phyloP scores from a whole-genome alignment of 495 filamentous ascomycete genomes.

The Daldinia bambusicola region DNA sequence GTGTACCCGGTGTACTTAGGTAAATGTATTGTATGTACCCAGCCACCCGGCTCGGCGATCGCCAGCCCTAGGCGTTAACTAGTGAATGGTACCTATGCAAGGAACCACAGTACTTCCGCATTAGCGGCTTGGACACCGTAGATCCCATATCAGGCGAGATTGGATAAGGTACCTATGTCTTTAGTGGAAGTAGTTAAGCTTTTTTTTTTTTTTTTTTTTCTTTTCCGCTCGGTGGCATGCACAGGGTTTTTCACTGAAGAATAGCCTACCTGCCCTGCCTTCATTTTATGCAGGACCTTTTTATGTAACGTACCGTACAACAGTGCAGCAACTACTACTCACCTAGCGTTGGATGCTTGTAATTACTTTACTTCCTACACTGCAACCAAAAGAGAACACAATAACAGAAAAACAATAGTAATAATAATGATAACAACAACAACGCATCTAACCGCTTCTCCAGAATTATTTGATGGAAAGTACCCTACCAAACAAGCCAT shows the following conservation, averaged over 20 bases:
- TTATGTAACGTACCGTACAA: not conserved
- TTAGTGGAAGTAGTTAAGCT: conserved; percentile 16
- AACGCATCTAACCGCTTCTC: no score
- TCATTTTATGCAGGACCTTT: no score
- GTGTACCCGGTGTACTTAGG: not conserved
- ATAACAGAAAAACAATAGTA: no score
- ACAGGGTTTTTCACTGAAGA: not conserved
- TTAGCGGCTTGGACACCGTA: conserved; percentile 8
- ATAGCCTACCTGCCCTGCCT: no score
- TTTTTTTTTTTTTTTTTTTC: not conserved
- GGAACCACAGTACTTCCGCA: conserved; percentile 34
- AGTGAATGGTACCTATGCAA: conserved; percentile 36
- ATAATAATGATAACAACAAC: no score
- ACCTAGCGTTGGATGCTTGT: no score
- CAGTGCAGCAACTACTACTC: no score
- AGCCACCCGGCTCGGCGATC: conserved; percentile 18
- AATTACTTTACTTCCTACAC: no score
- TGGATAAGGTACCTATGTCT: conserved; percentile 13
- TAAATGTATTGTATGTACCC: conserved; percentile 2
- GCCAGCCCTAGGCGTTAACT: conserved; percentile 18
- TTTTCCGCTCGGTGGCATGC: not conserved
- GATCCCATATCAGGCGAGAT: conserved; percentile 25
- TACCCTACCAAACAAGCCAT: conserved; percentile 17
- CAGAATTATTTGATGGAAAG: not conserved
- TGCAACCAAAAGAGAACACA: no score